Conservation (phyloP, 768 basidiomycete species). For the Agaricus subrufescens region DNA sequence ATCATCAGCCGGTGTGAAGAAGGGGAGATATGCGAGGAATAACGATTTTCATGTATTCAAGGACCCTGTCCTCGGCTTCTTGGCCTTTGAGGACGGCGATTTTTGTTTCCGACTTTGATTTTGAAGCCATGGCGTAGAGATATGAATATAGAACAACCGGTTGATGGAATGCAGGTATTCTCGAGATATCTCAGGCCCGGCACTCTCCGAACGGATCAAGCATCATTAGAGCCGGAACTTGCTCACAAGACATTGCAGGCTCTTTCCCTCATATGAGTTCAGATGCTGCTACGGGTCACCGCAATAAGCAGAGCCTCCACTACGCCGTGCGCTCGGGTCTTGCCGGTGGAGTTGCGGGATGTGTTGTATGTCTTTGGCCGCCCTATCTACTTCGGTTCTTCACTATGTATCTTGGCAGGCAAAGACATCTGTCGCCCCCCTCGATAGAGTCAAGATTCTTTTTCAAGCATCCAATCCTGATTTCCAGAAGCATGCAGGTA, state of each 20-base stretch:
- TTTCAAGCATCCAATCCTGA: conserved; percentile 97
- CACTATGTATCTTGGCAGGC: conserved; percentile 47
- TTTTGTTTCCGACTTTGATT: conserved; percentile 51
- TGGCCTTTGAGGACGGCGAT: conserved; percentile 64
- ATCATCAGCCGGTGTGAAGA: not conserved
- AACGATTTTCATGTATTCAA: conserved; percentile 78
- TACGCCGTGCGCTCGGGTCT: conserved; percentile 78
- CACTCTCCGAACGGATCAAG: conserved; percentile 9
- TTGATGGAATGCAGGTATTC: not conserved
- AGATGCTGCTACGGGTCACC: conserved; percentile 41
- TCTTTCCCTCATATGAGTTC: conserved; percentile 51
- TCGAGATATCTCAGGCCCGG: conserved; percentile 9
- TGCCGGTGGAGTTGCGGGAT: conserved; percentile 92
- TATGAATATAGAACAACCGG: not conserved
- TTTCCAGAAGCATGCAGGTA: conserved; percentile 90
- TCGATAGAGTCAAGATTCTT: conserved; percentile 97
- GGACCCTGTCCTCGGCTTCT: conserved; percentile 73
- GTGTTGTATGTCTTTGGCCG: conserved; percentile 61
- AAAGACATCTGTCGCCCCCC: conserved; percentile 90
- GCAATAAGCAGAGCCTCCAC: conserved; percentile 51
- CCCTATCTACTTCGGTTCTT: conserved; percentile 12
- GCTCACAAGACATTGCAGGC: conserved; percentile 8
- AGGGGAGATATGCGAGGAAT: not conserved
- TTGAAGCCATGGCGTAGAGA: conserved; percentile 37
- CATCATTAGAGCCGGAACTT: not conserved